phyloP scores from a whole-genome alignment of 108 stramenopile species.

The Aurantiochytrium sp. region DNA sequence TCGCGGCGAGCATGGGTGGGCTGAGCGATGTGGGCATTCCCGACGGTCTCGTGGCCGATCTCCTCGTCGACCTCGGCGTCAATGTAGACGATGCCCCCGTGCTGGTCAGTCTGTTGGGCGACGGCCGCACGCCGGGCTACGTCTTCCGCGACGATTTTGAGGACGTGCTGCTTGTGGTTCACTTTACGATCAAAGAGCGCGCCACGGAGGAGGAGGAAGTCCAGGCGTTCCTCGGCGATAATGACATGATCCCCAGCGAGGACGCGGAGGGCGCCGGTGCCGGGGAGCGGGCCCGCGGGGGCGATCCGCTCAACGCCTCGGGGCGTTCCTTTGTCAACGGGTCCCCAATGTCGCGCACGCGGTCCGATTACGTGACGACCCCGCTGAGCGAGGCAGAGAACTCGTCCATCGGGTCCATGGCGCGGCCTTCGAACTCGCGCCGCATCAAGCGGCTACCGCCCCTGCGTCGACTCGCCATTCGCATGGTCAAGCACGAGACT shows the following conservation, averaged over 20 bases:
- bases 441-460: neutral
- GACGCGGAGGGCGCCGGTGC: neutral
- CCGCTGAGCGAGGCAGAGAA: too few relatives aligned
- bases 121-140: neutral
- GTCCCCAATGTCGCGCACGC: too few relatives aligned
- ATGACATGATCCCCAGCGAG: neutral
- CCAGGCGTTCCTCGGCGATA: neutral
- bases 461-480: neutral
- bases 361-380: too few relatives aligned
- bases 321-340: too few relatives aligned
- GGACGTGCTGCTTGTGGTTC: neutral
- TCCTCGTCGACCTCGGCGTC: neutral
- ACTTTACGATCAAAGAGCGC: neutral
- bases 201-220: neutral
- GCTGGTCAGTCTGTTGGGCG: neutral
- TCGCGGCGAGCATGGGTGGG: too few relatives aligned
- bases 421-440: too few relatives aligned
- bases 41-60: neutral
- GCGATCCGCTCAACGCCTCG: too few relatives aligned
- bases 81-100: neutral
- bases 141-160: constrained; percentile 9
- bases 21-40: neutral
- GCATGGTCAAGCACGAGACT: neutral
- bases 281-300: neutral
- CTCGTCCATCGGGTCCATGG: too few relatives aligned